Percentiles rank a stretch among this genome's conserved stretches.
Conservation (phyloP, 805 yeast species). For the Brettanomyces naardenensis region DNA sequence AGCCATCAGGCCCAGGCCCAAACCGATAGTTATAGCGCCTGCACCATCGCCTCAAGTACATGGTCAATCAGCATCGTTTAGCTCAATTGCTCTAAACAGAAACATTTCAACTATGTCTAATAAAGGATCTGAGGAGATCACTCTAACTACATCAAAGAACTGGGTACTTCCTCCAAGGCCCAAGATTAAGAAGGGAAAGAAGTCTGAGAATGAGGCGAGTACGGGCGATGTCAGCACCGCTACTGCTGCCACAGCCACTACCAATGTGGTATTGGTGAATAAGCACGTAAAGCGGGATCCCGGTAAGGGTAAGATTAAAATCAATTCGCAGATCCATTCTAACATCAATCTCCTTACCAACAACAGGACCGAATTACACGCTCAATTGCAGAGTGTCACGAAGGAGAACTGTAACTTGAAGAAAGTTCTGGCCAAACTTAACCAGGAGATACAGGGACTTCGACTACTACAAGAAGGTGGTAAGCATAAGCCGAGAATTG, state of each 20-base stretch:
- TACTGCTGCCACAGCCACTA: background rate
- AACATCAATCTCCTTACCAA: slow-evolving; percentile 27
- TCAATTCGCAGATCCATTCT: slow-evolving; percentile 29
- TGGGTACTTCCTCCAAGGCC: slow-evolving; percentile 57
- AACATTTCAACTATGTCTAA: slow-evolving; percentile 15
- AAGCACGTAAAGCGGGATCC: background rate
- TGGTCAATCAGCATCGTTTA: background rate
- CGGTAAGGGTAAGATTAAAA: slow-evolving; percentile 9
- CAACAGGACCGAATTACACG: slow-evolving; percentile 24
- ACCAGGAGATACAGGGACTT: slow-evolving; percentile 30
- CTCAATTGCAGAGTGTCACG: slow-evolving; percentile 33
- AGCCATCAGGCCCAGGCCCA: slow-evolving; percentile 25
- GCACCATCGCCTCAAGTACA: slow-evolving; percentile 8
- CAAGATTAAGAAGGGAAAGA: slow-evolving; percentile 20
- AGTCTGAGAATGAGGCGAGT: slow-evolving; percentile 4
- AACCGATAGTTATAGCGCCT: slow-evolving; percentile 19
- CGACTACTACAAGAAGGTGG: too few relatives aligned
- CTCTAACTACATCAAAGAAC: slow-evolving; percentile 24
- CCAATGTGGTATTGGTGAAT: background rate
- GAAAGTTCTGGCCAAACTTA: slow-evolving; percentile 31
- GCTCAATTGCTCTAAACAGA: slow-evolving; percentile 7
- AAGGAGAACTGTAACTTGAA: slow-evolving; percentile 37
- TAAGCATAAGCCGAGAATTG: too few relatives aligned
- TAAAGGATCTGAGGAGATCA: slow-evolving; percentile 23
- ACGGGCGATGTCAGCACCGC: slow-evolving; percentile 4